These are phyloP conservation scores for Vitis cinerea DNA, from an alignment of 164 flowering plant genomes.

Conservation along the genomic window DNA sequence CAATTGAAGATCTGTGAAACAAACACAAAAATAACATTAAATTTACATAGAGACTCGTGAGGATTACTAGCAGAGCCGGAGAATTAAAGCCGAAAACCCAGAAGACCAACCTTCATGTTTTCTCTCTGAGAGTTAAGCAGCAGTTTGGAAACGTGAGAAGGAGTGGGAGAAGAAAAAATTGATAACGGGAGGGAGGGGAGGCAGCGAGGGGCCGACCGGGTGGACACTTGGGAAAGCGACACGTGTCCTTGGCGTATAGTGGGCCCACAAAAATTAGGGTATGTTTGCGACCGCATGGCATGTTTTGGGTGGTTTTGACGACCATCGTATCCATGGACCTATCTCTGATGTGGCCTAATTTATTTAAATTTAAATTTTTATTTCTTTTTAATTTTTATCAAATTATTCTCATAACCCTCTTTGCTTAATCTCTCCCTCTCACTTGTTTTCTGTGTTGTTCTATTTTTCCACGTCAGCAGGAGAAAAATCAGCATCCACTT, in stretches of 20 bases:
- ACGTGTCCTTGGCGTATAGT: slow-evolving; percentile 9
- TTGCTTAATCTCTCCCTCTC: too few relatives aligned
- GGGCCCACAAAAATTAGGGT: slow-evolving; percentile 9
- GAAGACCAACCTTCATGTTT: slow-evolving; percentile 9
- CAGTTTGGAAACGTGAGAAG: not conserved
- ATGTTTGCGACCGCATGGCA: slow-evolving; percentile 18
- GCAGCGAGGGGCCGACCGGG: slow-evolving; percentile 5
- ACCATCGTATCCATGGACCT: too few relatives aligned
- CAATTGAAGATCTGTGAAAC: slow-evolving; percentile 61
- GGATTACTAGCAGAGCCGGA: too few relatives aligned
- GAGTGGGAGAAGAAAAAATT: not conserved
- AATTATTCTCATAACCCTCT: too few relatives aligned
- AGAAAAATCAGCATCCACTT: too few relatives aligned
- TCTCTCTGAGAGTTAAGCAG: not conserved
- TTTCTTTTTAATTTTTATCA: too few relatives aligned
- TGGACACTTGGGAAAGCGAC: not conserved
- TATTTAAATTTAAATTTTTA: too few relatives aligned
- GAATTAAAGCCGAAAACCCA: too few relatives aligned
- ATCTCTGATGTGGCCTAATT: too few relatives aligned
- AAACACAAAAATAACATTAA: not conserved
- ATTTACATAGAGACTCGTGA: too few relatives aligned
- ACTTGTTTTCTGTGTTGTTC: too few relatives aligned
- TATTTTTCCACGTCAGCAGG: too few relatives aligned
- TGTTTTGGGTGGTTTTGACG: slow-evolving; percentile 16
- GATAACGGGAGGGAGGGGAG: not conserved